A percentile compares a stretch with the other conserved stretches of the same genome.
Conservation (phyloP, 2,329 filamentous ascomycete genomes). For the Mollisia scopiformis region DNA sequence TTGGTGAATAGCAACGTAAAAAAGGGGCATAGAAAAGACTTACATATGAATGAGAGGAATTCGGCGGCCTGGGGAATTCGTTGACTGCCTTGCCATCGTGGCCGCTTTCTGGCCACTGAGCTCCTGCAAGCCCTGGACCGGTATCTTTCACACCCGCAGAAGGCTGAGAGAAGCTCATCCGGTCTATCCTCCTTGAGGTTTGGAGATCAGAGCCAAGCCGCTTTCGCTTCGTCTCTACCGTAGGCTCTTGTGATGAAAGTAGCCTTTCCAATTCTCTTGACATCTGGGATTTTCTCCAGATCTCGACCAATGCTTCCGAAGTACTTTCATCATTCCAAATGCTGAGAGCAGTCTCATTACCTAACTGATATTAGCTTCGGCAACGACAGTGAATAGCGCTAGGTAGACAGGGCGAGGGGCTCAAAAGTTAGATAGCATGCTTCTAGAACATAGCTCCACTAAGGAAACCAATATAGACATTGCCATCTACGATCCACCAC, state of each 20-base stretch:
- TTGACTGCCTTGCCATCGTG: not conserved
- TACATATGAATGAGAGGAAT: conserved; percentile 7
- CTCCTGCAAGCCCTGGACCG: not conserved
- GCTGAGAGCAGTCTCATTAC: conserved; percentile 34
- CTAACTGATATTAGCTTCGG: not conserved
- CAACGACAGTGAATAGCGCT: not conserved
- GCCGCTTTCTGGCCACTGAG: conserved; percentile 8
- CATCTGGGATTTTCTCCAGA: conserved; percentile 37
- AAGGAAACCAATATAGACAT: not conserved
- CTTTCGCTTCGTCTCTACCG: conserved; percentile 31
- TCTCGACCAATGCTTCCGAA: conserved; percentile 32
- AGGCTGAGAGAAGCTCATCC: not conserved
- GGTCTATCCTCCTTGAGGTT: conserved; percentile 11
- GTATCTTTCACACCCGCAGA: not conserved
- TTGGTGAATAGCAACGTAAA: no score
- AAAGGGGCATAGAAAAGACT: not conserved
- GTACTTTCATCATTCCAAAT: conserved; percentile 35
- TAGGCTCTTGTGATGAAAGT: conserved; percentile 32
- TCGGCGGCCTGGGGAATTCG: conserved; percentile 7
- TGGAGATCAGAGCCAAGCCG: conserved; percentile 27
- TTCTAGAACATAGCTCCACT: not conserved
- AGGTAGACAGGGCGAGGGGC: not conserved
- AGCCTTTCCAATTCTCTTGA: conserved; percentile 35
- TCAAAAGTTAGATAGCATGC: not conserved
- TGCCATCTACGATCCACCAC: not conserved